Conservation (phyloP, 2,329 filamentous ascomycete species). For the Thielaviopsis punctulata region DNA sequence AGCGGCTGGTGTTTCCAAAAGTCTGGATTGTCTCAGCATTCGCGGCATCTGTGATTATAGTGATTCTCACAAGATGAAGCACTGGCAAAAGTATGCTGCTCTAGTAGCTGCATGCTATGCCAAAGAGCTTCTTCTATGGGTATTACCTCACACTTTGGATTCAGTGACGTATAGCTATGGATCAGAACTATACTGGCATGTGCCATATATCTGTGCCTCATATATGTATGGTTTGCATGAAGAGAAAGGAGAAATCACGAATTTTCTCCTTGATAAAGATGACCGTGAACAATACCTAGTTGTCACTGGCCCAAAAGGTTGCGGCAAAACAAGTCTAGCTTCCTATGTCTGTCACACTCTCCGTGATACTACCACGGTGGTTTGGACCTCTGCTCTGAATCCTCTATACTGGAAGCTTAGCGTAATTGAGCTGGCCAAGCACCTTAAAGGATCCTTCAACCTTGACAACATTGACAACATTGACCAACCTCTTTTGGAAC, state of each 20-base stretch:
- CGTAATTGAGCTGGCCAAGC: not conserved
- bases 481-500: not conserved
- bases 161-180: not conserved
- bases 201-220: not conserved
- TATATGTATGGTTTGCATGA: not conserved
- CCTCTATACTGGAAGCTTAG: not conserved
- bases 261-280: not conserved
- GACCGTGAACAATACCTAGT: not conserved
- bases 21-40: not conserved
- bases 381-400: not conserved
- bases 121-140: not conserved
- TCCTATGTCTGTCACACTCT: not conserved
- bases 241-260: not conserved
- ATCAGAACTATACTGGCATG: not conserved
- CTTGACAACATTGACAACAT: not conserved
- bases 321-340: not conserved
- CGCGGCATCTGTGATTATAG: not conserved
- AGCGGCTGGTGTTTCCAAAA: not conserved
- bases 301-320: not conserved
- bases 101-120: not conserved
- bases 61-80: not conserved
- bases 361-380: not conserved
- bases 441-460: not conserved
- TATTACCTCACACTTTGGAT: not conserved
- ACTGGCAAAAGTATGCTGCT: not conserved